phyloP scores from a whole-genome alignment of 306 rosid genomes.

The Trifolium subterraneum region DNA sequence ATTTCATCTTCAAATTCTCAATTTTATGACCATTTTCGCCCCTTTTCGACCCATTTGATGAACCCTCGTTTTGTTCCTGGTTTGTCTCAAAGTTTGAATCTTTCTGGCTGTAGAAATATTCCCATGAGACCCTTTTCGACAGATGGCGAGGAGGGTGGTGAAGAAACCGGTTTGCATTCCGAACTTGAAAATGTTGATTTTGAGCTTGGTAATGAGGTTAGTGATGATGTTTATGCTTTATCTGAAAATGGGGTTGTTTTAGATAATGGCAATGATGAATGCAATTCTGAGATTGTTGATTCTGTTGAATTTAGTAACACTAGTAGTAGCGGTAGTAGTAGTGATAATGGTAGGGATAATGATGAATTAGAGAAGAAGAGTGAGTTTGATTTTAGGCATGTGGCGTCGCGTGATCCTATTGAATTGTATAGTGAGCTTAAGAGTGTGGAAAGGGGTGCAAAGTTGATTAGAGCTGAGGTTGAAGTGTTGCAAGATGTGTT shows the following conservation, averaged over 20 bases:
- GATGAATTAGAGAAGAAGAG: constrained; percentile 36
- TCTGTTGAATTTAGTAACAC: constrained; percentile 26
- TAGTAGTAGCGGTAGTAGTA: not conserved
- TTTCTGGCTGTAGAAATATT: constrained; percentile 22
- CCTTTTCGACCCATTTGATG: constrained; percentile 41
- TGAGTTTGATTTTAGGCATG: constrained; percentile 44
- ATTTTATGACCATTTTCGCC: constrained; percentile 40
- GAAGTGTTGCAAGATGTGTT: constrained; percentile 52
- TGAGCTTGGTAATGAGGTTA: constrained; percentile 42
- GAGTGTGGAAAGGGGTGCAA: constrained; percentile 43
- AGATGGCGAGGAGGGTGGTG: constrained; percentile 15
- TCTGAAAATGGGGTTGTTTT: constrained; percentile 42
- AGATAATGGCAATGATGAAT: constrained; percentile 35
- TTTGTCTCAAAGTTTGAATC: constrained; percentile 37
- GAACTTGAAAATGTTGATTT: constrained; percentile 52
- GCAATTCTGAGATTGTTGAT: constrained; percentile 40
- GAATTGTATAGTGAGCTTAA: constrained; percentile 64
- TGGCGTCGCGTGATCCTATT: constrained; percentile 57
- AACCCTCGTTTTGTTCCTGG: constrained; percentile 22
- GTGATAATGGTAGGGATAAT: not conserved
- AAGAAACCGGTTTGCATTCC: constrained; percentile 3
- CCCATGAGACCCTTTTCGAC: constrained; percentile 54
- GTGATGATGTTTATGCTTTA: constrained; percentile 26
- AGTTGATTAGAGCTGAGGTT: constrained; percentile 49
- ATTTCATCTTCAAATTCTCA: constrained; percentile 33